Base-by-base conservation (phyloP, 1,139 yeast genomes). In the Sugiyamaella japonica region DNA sequence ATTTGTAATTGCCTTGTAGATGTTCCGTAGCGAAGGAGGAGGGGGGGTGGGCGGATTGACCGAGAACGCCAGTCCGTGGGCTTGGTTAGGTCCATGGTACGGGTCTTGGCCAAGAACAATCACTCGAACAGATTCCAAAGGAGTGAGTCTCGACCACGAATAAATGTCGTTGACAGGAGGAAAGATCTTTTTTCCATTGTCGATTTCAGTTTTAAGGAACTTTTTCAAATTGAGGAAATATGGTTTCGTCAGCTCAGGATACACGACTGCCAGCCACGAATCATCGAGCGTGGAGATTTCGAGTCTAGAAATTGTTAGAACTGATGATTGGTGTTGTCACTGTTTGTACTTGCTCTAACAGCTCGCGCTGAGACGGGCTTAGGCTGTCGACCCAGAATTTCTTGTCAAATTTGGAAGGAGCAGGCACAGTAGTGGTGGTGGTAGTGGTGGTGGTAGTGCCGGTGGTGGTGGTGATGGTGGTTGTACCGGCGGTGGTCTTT, bases 71-170 rank as follows among this genome's bases (percentile, higher is more conserved):
- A 93, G 75, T 0, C 99, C 99, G 66, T 93, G 99, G 0, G 99
- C 99, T 69, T 93, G 99, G 64, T 88, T 87, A 63, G 71, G 72
- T 67, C 90, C 90, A 70, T 95, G 99, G 68, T 93, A 93, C 0
- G 99, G 99, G 69, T 93, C 99, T 69, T 93, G 99, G 1, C 99
- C 99, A 45, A 95, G 75, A 15, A 95, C 78, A 2, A 93, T 79
- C 34, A 95, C 95, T 65, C 83, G 85, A 31, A 91, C 86, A 1
- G 79, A 70, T 5, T 82, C 76, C 36, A 93, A 75, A 0, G 97
- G 97, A 0, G 98, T 89, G 34, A 85, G 76, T 46, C 90, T 81
- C 1, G 96, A 85, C 98, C 99, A 93, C 0, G 97, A 87, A 69
- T 93, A 93, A n/a, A 93, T 82, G 58, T 87, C 86, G 15, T 78